Base-by-base conservation (phyloP, 2,329 filamentous ascomycete species). In the Talaromyces sp. region DNA sequence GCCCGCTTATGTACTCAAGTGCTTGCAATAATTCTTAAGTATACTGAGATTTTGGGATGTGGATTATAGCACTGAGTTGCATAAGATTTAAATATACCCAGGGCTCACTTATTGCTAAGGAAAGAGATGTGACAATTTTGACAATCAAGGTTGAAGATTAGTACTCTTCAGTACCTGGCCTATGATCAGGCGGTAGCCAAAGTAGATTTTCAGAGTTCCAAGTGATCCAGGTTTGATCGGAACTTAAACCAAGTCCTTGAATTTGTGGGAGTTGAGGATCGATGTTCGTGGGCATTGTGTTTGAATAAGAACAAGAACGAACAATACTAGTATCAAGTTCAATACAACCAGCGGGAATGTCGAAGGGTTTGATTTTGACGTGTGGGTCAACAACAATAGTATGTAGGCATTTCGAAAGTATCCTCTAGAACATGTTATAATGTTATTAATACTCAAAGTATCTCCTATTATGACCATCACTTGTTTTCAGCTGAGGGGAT, bases 161-260 rank as follows among this genome's bases (percentile, higher is more conserved):
- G 40, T 20, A 45, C 32, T 7, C 41, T 32, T 20, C 32, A 39
- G n/a, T 11, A 63, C 1, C 0, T 17, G 45, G 19, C 3, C 46
- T 24, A 24, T 47, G 36, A 6, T 50, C 42, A 1, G 47, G 46
- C 27, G 46, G 49, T 29, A 56, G 27, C 53, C 49, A 47, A 24
- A 56, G n/a, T 19, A 52, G 9, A 33, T 50, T 44, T 7, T 20
- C 17, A 4, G 41, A 52, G 29, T 52, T 52, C 37, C 47, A 53
- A 41, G 47, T 53, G 33, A 56, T 54, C 11, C 43, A 56, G 2
- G 32, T 30, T 24, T 17, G 1, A 46, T 56, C 43, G 10, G 22
- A 30, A 43, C 32, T 46, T 11, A 53, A 10, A 17, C 43, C 7
- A 48, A 40, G 41, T 9, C 33, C 42, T 47, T 47, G 3, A 50